Base-by-base conservation (phyloP, 345 rosid species). In the Corchorus capsularis region DNA sequence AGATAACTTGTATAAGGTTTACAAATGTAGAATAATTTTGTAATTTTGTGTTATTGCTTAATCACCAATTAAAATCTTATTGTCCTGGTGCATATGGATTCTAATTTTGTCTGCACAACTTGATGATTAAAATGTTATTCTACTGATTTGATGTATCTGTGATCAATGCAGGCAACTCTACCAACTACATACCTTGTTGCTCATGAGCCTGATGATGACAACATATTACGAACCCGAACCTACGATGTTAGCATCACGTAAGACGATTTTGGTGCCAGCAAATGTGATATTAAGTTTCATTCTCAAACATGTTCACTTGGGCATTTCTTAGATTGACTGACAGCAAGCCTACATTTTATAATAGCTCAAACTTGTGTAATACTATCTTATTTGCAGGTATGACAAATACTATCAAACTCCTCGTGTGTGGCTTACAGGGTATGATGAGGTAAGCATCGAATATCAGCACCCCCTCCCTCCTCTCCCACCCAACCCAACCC, bases 171-270 rank as follows among this genome's bases (percentile, higher is more conserved):
- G 98, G 98, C 99, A 76, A 96, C 97, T 27, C 88, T 94, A 69
- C 98, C 81, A 46, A 62, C 93, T 59, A 89, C 87, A 4, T 90
- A 88, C 83, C 85, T 89, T 13, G 92, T 90, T 79, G 99, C 97
- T 68, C 92, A 92, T 20, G 94, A 96, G 76, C 97, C 97, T 73
- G 97, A 89, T 74, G 97, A 94, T 49, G 95, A 94, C 84, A 92
- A 92, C 78, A 93, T 96, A 63, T 87, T 96, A 62, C 85, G 94
- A 55, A 96, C 99, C 34, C 92, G 99, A 75, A 94, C 99, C 53
- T 96, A 96, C 80, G 99, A 94, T 89, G 86, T 96, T 81, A 96
- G 94, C 93, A 96, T 96, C 81, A 92, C 99, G 98, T 96, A 91
- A 85, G 92, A 72, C 32, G 56, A 61, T 32, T 34, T 20, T 62